These are phyloP conservation scores for Candida alai DNA, from an alignment of 805 yeast genomes.

Conservation along the genomic window DNA sequence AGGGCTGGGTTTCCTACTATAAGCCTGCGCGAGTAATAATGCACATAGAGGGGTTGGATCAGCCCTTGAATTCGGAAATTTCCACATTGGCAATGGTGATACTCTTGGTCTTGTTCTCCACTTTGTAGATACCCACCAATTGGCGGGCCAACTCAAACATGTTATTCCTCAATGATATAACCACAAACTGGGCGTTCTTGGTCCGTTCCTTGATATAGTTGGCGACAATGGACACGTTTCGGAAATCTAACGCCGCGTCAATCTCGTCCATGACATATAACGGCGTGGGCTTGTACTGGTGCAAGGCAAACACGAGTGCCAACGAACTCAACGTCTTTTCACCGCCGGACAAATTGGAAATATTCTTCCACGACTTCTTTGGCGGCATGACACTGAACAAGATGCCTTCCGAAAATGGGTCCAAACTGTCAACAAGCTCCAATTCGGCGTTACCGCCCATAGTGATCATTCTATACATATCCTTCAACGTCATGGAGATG, in stretches of 20 bases:
- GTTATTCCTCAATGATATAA: slow-evolving; percentile 90
- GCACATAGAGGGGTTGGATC: no score
- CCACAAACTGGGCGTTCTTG: slow-evolving; percentile 93
- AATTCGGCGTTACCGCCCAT: slow-evolving; percentile 99
- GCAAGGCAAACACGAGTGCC: slow-evolving; percentile 94
- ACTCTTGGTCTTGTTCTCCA: slow-evolving; percentile 84
- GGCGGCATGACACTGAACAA: slow-evolving; percentile 99
- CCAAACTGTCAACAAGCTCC: slow-evolving; percentile 90
- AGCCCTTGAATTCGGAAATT: slow-evolving; percentile 5
- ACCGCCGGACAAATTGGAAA: slow-evolving; percentile 93
- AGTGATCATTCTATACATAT: slow-evolving; percentile 97
- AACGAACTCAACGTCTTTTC: slow-evolving; percentile 93
- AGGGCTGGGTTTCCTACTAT: no score
- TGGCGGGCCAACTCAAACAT: slow-evolving; percentile 97
- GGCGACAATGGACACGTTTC: slow-evolving; percentile 96
- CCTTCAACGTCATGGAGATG: slow-evolving; percentile 84
- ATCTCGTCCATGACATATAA: slow-evolving; percentile 98
- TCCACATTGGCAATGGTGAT: slow-evolving; percentile 43
- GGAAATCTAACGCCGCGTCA: slow-evolving; percentile 96
- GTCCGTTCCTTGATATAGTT: slow-evolving; percentile 95
- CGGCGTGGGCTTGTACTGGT: slow-evolving; percentile 95
- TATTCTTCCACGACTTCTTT: slow-evolving; percentile 94
- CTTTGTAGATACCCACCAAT: slow-evolving; percentile 92
- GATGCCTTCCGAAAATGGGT: slow-evolving; percentile 98
- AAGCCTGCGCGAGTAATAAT: no score